Base-by-base conservation (phyloP, 2,329 filamentous ascomycete species). In the Alternaria arborescens region DNA sequence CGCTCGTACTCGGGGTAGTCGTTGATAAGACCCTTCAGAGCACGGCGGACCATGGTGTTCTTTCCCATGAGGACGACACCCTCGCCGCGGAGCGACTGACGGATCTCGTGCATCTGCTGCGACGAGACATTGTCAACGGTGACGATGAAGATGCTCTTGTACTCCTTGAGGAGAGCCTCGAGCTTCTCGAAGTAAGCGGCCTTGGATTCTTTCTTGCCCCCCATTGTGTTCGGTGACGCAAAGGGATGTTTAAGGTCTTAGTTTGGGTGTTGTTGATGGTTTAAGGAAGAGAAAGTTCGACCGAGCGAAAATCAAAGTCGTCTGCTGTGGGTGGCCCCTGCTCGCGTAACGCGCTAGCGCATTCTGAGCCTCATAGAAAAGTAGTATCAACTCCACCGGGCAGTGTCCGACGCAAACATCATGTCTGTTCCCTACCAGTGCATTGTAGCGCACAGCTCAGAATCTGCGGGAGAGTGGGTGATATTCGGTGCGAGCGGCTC, bases 31-130 rank as follows among this genome's bases (percentile, higher is more conserved):
- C 92, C 94, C 88, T 94, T 97, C 81, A 99, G 88, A 77, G 95
- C 96, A 87, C 95, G 94, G 83, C 95, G 95, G 81, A 95, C 94
- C 95, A 99, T 99, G 84, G 95, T 99, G 90, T 99, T 99, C 85
- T 78, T 98, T 82, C 94, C 95, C 95, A 98, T 98, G 85, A 99
- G 88, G 77, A 99, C 94, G 76, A 98, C 91, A 84, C 89, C 94
- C 84, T 97, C 85, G 68, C 90, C 91, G 82, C 95, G 94, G 82
- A 99, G 91, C 78, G 92, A 85, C 79, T 90, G 85, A 83, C 95
- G 92, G 84, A 99, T 98, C 89, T 99, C 95, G 92, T 99, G 95
- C 96, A 99, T 99, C 90, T 99, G 96, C 90, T 99, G 95, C 76
- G 95, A 99, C 84, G 91, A 93, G 89, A 99, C 95, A 99, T 98